Evolutionary conservation across 441 rosid genomes (phyloP), one percentile per base, ranked within the genome.

Genomic region (Lepidium campestre): DNA sequence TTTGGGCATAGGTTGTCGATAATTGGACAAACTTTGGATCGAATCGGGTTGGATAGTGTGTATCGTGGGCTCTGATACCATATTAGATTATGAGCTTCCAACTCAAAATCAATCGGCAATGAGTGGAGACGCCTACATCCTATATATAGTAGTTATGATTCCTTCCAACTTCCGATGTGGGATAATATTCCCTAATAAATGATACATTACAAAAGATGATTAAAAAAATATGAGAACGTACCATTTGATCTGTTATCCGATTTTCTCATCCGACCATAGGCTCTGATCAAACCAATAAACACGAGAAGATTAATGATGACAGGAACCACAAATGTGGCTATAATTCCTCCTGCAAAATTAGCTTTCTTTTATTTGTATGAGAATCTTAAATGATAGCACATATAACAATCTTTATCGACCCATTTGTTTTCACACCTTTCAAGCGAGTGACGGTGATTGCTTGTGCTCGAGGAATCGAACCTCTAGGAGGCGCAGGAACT

Each of bases 321-420:
- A 34, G 68, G 68, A 66, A 73, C 63, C 23, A 67, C 56, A 18
- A 67, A 15, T 52, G 60, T 52, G 2, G 52, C 68, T 5, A 73
- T 37, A 36, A 58, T 67, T 52, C 41, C 39, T 57, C 66, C 76
- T 72, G 46, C 39, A 64, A 57, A 2, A 34, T 11, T 34, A 42
- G 7, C 35, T 25, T 22, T 2, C 6, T 45, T 11, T 23, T n/a
- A 40, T 11, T 54, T 7, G 17, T 48, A 40, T 40, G 50, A 2
- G 7, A 48, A 57, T 47, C 58, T 35, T 19, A 41, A 1, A 56
- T 45, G 5, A 22, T 44, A n/a, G 1, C 17, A 23, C 40, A 45
- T 20, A 27, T 23, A 7, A 20, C 15, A 47, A 68, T 37, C 49
- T 47, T 46, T 13, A 27, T 18, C 10, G 39, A 44, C 36, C 9